Evolutionary conservation across 2,329 filamentous ascomycete genomes (phyloP).

Genomic region (Gremmenia infestans): DNA sequence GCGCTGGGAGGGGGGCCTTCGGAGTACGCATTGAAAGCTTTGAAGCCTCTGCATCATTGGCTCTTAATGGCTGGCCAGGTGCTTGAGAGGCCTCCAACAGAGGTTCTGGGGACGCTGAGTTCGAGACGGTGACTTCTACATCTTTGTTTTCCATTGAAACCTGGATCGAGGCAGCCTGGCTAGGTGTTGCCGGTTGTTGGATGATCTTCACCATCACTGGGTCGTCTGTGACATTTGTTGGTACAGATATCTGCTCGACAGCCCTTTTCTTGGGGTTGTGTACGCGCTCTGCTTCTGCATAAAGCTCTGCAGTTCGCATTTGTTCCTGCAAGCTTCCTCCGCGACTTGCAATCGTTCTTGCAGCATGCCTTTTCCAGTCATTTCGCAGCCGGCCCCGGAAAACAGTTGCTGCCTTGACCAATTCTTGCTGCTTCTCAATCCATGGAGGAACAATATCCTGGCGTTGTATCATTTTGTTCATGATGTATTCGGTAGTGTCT

Average conservation of each 20-base stretch:
- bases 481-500: constrained; percentile 93
- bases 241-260: constrained; percentile 43
- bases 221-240: constrained; percentile 44
- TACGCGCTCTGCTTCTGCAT: constrained; percentile 68
- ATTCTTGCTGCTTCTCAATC: constrained; percentile 98
- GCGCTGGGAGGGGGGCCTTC: constrained; percentile 40
- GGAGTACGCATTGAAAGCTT: constrained; percentile 9
- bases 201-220: constrained; percentile 43
- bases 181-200: constrained; percentile 30
- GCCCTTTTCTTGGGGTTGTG: constrained; percentile 53
- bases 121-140: constrained; percentile 1
- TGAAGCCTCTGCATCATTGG: constrained; percentile 9
- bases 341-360: constrained; percentile 68
- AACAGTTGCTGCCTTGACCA: constrained; percentile 60
- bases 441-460: constrained; percentile 95
- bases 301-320: constrained; percentile 63
- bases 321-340: constrained; percentile 73
- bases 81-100: constrained; percentile 7
- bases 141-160: constrained; percentile 17
- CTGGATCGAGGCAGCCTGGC: constrained; percentile 8
- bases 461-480: constrained; percentile 97
- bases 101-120: background rate
- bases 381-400: constrained; percentile 72
- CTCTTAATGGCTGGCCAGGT: background rate
- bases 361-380: constrained; percentile 82